Percentiles rank a stretch among this genome's conserved stretches.
phyloP scores from a whole-genome alignment of 2,329 filamentous ascomycete genomes.

The Arthrobotrys musiformis region DNA sequence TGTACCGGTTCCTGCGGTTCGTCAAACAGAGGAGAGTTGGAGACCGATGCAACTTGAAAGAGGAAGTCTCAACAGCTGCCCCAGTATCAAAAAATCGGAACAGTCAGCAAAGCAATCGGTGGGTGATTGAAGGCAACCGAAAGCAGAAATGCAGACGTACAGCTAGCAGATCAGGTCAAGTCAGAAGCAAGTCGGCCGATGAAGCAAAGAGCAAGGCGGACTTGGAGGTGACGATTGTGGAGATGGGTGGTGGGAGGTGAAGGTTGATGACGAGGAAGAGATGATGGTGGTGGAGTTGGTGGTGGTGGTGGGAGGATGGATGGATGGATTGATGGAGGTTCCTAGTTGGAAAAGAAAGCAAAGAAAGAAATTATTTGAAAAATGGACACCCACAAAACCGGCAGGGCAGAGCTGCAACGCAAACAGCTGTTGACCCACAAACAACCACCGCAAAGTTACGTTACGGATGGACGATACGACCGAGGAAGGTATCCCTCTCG shows the following conservation, averaged over 20 bases:
- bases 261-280: constrained; percentile 29
- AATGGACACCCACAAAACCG: constrained; percentile 51
- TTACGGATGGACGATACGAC: not conserved
- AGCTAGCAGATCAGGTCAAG: constrained; percentile 14
- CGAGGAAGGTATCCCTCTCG: not conserved
- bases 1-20: constrained; percentile 56
- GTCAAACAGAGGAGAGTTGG: constrained; percentile 44
- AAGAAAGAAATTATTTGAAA: constrained; percentile 52
- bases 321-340: constrained; percentile 2
- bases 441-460: constrained; percentile 38
- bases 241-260: constrained; percentile 20
- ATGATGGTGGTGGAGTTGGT: constrained; percentile 18
- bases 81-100: constrained; percentile 11
- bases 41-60: constrained; percentile 32
- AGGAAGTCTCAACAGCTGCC: constrained; percentile 29
- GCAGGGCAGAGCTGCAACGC: constrained; percentile 45
- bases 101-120: constrained; percentile 23
- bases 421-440: constrained; percentile 24
- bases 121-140: constrained; percentile 27
- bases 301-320: constrained; percentile 19
- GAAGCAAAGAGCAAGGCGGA: constrained; percentile 35
- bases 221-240: constrained; percentile 41
- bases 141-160: constrained; percentile 34
- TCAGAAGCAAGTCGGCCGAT: constrained; percentile 38
- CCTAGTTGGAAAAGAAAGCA: constrained; percentile 18